Evolutionary conservation across 768 basidiomycete genomes (phyloP), one percentile per base, ranked within the genome.

Genomic region (Lyophyllum semitale): DNA sequence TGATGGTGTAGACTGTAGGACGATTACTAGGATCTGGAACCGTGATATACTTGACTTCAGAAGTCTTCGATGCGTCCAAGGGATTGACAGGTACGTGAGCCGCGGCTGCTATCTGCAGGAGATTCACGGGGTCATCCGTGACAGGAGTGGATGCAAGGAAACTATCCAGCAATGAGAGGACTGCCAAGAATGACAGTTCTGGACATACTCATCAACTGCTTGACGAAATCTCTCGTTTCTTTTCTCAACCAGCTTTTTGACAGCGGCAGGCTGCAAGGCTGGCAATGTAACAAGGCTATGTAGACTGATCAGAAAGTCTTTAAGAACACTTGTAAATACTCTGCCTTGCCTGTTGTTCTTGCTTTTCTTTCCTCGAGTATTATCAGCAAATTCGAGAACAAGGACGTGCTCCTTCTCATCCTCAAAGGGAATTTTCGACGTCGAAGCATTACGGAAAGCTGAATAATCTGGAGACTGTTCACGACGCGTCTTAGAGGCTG

Each of bases 31-130:
- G 66, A n/a, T 69, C 68, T 13, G 80, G 80, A 49, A 73, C 59
- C 12, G 59, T 50, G 26, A 78, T 60, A 8, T 58, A 57, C 54
- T 47, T 52, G 32, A 45, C 49, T 26, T 61, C 43, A 12, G 47
- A 32, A 15, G 40, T n/a, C 25, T 47, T n/a, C 49, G 51, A 51
- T 51, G 33, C 45, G 37, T 25, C 26, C 29, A 65, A 69, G 6
- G 87, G 86, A 60, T 89, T 77, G 25, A 89, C 73, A 2, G 93
- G 93, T 9, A 95, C 76, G 59, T 89, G 85, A 25, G 84, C 84
- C 23, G 75, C 76, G 2, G 85, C 88, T 22, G 90, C 91, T 6
- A 80, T 78, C 66, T 85, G 79, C 7, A 95, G 67, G 9, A 93
- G 67, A 13, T 64, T 59, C 1, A 84, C 81, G 0, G 93, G 81